Evolutionary conservation across 140 eudicot species (phyloP).

Genomic region (Bidens hawaiensis): DNA sequence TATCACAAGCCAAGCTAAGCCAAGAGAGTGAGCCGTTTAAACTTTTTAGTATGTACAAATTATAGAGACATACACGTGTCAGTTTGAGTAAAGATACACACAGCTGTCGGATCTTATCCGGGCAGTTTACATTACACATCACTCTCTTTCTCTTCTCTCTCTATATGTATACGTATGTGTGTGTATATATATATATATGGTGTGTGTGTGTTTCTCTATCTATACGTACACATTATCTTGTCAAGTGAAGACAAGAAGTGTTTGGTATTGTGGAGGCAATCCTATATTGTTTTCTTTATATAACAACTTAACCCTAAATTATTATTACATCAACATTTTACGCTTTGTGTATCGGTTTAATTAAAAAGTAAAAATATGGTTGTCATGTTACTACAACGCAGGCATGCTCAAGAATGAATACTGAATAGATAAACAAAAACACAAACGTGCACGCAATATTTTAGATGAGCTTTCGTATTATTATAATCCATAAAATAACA

Average conservation of each 20-base stretch:
- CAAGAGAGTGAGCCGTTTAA: background rate
- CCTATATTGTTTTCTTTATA: background rate
- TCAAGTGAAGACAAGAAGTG: conserved; percentile 8
- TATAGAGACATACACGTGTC: conserved; percentile 5
- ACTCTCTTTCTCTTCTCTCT: conserved; percentile 13
- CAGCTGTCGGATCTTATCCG: conserved; percentile 35
- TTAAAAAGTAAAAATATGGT: no score
- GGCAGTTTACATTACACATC: conserved; percentile 25
- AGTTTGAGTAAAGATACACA: background rate
- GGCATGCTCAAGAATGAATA: no score
- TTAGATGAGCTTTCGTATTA: no score
- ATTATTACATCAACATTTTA: no score
- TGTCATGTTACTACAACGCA: no score
- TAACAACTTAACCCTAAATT: no score
- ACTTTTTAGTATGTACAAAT: background rate
- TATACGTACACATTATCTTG: background rate
- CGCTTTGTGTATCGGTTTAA: no score
- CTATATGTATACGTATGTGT: background rate
- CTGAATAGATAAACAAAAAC: no score
- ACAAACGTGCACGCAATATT: no score
- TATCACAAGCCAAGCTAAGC: background rate
- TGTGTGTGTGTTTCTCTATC: background rate
- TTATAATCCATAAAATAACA: no score
- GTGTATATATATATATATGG: background rate
- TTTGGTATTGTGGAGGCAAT: conserved; percentile 28